Evolutionary conservation across 768 basidiomycete species (phyloP).

Genomic region (Pisolithus sp.): DNA sequence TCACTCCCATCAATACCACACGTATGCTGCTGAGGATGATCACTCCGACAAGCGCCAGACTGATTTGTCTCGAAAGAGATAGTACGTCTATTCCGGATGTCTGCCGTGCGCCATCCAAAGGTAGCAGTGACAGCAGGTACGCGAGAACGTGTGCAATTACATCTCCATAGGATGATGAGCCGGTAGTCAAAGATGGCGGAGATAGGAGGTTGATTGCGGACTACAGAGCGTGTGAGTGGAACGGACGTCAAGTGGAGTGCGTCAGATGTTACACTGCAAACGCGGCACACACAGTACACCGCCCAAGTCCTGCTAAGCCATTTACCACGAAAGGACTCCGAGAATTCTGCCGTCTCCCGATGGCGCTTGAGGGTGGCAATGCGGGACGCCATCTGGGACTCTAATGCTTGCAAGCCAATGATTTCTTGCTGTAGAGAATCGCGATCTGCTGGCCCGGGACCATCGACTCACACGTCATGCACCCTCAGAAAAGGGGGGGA

Average conservation of each 20-base stretch:
- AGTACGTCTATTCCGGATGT: slow-evolving; percentile 29
- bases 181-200: slow-evolving; percentile 28
- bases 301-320: slow-evolving; percentile 52
- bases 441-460: slow-evolving; percentile 24
- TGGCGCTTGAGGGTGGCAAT: slow-evolving; percentile 44
- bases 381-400: slow-evolving; percentile 59
- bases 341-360: slow-evolving; percentile 43
- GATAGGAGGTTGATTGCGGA: slow-evolving; percentile 29
- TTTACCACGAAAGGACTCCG: slow-evolving; percentile 49
- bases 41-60: slow-evolving; percentile 65
- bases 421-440: slow-evolving; percentile 47
- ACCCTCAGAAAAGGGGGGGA: slow-evolving; percentile 3
- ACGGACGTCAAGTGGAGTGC: slow-evolving; percentile 2
- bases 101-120: slow-evolving; percentile 20
- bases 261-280: slow-evolving; percentile 46
- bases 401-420: slow-evolving; percentile 57
- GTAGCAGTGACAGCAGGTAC: slow-evolving; percentile 34
- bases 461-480: neutral
- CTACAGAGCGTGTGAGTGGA: slow-evolving; percentile 18
- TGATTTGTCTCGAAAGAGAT: slow-evolving; percentile 48
- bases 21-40: slow-evolving; percentile 73
- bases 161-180: slow-evolving; percentile 37
- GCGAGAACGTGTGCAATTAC: slow-evolving; percentile 37
- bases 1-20: slow-evolving; percentile 61
- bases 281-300: slow-evolving; percentile 58